Evolutionary conservation across 2,329 filamentous ascomycete genomes (phyloP), one percentile per base, ranked within the genome.

Genomic region (Truncatella angustata): DNA sequence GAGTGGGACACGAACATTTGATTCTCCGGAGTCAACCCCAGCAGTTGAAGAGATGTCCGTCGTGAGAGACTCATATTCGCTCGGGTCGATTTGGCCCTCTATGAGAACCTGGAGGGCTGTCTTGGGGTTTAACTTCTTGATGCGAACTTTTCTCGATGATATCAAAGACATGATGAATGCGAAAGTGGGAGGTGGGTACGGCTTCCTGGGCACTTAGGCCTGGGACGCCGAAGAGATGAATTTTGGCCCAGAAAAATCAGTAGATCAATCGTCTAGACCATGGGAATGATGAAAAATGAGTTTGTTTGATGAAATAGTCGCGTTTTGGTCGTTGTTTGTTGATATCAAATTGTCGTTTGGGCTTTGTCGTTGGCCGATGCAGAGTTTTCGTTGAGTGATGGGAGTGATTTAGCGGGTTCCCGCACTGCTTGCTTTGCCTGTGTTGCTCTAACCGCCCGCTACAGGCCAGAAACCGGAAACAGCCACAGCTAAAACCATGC

Each of bases 11-110:
- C 5, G 14, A 74, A 97, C 94, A 77, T 93, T 93, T 84, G 97
- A 92, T 75, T 99, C 94, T 59, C 86, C 90, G 70, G 96, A 92
- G 74, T 99, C 94, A 64, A 99, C 94, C 73, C 94, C 94, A 60
- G 92, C 97, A 69, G 94, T 91, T 69, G 97, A 91, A 87, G 90
- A 75, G 80, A 85, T 77, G 83, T 90, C 81, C 69, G 88, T 87
- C 62, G 88, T 88, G 69, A 93, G 86, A 64, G 89, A 84, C 74
- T 96, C 90, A 72, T 97, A 96, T 73, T 91, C 84, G 66, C 80
- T 82, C 67, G 87, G 80, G 68, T 97, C 91, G 73, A 97, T 88
- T 69, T 97, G 90, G 72, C 91, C 82, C 75, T 97, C 93, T 70
- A 88, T 85, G 66, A 97, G 82, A 64, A 99, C 87, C 55, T 87